Percentiles rank a stretch among this genome's conserved stretches.
phyloP scores from a whole-genome alignment of 768 basidiomycete genomes.

The Rickenella mellea region DNA sequence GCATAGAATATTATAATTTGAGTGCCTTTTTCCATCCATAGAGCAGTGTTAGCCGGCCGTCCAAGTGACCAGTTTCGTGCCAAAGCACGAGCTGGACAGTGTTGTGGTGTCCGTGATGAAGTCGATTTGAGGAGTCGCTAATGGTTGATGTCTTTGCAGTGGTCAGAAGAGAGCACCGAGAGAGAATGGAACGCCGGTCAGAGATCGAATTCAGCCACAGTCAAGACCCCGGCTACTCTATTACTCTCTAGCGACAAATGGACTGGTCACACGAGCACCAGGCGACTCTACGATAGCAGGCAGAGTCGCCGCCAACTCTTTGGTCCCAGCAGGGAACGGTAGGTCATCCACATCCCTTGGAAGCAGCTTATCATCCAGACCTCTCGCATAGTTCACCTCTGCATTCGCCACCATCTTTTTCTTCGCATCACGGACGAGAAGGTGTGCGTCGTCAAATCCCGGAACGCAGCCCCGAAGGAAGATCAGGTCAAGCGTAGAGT shows the following conservation, averaged over 20 bases:
- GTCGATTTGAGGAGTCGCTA: too few relatives aligned
- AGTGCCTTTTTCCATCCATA: conserved; percentile 73
- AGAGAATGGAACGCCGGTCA: too few relatives aligned
- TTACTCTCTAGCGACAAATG: conserved; percentile 68
- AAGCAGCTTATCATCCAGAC: conserved; percentile 65
- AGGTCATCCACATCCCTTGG: conserved; percentile 77
- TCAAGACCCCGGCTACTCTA: too few relatives aligned
- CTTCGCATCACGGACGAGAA: conserved; percentile 81
- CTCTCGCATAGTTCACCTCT: conserved; percentile 57
- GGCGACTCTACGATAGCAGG: conserved; percentile 65
- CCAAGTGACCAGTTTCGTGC: conserved; percentile 68
- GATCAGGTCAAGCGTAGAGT: conserved; percentile 76
- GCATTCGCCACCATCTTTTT: conserved; percentile 67
- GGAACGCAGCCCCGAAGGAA: conserved; percentile 90
- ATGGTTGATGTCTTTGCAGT: background rate
- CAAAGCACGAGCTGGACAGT: conserved; percentile 38
- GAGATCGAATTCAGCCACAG: too few relatives aligned
- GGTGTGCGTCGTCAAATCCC: conserved; percentile 80
- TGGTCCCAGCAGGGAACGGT: conserved; percentile 89
- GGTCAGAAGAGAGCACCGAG: background rate
- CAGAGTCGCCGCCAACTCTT: conserved; percentile 56
- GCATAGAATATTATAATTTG: background rate
- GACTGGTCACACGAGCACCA: conserved; percentile 56
- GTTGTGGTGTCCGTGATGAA: background rate
- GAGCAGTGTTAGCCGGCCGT: conserved; percentile 53